Evolutionary conservation across 2,329 filamentous ascomycete species (phyloP).

Genomic region (Cyphellophora attinorum): DNA sequence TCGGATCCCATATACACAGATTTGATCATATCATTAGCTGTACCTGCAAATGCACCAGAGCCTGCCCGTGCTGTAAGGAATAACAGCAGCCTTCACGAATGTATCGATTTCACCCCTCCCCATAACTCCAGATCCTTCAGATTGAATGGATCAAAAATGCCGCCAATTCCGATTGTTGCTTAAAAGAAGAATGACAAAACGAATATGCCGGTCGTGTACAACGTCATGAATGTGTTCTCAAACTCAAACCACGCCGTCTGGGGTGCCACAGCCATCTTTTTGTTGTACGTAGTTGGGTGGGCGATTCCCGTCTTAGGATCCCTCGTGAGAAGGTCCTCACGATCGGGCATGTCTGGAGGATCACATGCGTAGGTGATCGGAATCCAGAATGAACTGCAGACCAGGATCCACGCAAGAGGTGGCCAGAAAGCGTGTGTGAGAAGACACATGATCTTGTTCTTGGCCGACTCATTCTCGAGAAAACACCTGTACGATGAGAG

Average conservation of each 20-base stretch:
- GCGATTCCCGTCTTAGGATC: constrained; percentile 43
- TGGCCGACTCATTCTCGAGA: constrained; percentile 26
- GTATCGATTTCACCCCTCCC: too few species aligned
- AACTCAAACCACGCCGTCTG: constrained; percentile 49
- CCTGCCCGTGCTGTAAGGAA: too few species aligned
- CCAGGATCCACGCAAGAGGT: constrained; percentile 48
- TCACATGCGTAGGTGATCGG: constrained; percentile 53
- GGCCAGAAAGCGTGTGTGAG: constrained; percentile 55
- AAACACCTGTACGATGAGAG: constrained; percentile 44
- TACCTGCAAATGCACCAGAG: too few species aligned
- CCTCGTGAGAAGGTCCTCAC: constrained; percentile 46
- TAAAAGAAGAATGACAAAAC: constrained; percentile 29
- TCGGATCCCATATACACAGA: too few species aligned
- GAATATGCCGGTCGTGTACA: constrained; percentile 43
- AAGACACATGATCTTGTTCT: constrained; percentile 40
- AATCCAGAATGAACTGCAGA: constrained; percentile 47
- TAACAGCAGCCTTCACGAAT: too few species aligned
- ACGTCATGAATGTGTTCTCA: constrained; percentile 43
- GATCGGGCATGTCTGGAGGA: constrained; percentile 48
- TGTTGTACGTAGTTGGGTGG: constrained; percentile 35
- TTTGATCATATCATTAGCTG: too few species aligned
- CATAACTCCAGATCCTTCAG: too few species aligned
- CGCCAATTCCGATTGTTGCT: too few species aligned
- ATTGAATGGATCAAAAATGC: too few species aligned
- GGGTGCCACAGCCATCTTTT: constrained; percentile 46